Percentiles rank a stretch among this genome's conserved stretches.
These are phyloP conservation scores for Teratosphaeria pseudoeucalypti DNA, from an alignment of 2,329 filamentous ascomycete genomes.

Conservation along the genomic window DNA sequence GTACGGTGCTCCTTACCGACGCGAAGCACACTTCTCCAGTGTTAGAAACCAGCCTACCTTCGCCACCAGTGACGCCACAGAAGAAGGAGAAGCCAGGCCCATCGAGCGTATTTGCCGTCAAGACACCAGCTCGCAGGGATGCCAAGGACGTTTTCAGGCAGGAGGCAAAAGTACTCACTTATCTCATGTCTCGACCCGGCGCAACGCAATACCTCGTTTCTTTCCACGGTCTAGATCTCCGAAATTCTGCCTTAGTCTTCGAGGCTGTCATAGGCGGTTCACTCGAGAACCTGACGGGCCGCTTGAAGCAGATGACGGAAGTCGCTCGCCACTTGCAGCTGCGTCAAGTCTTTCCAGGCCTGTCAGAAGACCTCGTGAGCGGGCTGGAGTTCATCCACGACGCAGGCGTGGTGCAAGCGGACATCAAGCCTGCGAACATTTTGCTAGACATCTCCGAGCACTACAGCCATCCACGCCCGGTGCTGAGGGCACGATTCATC, in stretches of 20 bases:
- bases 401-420: slow-evolving; percentile 32
- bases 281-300: slow-evolving; percentile 19
- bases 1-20: slow-evolving; percentile 25
- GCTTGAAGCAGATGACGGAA: slow-evolving; percentile 23
- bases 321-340: slow-evolving; percentile 27
- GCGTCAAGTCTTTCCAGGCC: slow-evolving; percentile 28
- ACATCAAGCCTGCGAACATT: slow-evolving; percentile 40
- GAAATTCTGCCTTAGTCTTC: slow-evolving; percentile 23
- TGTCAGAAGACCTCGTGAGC: slow-evolving; percentile 30
- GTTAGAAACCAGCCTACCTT: slow-evolving; percentile 1
- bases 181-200: slow-evolving; percentile 16
- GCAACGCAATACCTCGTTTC: slow-evolving; percentile 20
- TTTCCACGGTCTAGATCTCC: slow-evolving; percentile 24
- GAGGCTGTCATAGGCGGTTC: slow-evolving; percentile 23
- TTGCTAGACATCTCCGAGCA: slow-evolving; percentile 25
- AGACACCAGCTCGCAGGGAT: slow-evolving; percentile 22
- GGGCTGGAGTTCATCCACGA: slow-evolving; percentile 34
- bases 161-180: slow-evolving; percentile 24
- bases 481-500: slow-evolving; percentile 26
- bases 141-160: slow-evolving; percentile 24
- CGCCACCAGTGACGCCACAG: slow-evolving; percentile 10
- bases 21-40: slow-evolving; percentile 7
- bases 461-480: slow-evolving; percentile 10
- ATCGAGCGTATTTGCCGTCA: slow-evolving; percentile 22
- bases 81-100: slow-evolving; percentile 1